These are phyloP conservation scores for Ricinus communis DNA, from an alignment of 345 rosid species.

Conservation along the genomic window DNA sequence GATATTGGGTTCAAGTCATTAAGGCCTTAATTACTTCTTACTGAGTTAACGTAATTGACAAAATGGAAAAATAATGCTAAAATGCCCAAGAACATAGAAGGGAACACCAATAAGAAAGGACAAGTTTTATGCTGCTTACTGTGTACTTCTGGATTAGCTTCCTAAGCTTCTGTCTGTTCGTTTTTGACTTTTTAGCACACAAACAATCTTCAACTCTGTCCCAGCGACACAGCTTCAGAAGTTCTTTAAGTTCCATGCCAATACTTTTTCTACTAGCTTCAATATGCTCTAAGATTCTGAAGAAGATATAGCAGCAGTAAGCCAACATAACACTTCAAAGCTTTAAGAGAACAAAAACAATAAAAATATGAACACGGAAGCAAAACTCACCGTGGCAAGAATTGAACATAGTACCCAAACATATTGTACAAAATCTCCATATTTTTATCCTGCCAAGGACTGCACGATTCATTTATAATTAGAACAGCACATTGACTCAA, in stretches of 20 bases:
- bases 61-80: background rate
- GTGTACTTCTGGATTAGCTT: slow-evolving; percentile 74
- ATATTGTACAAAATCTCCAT: slow-evolving; percentile 71
- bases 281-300: slow-evolving; percentile 66
- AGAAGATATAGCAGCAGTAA: slow-evolving; percentile 20
- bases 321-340: slow-evolving; percentile 16
- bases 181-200: slow-evolving; percentile 55
- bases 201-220: slow-evolving; percentile 57
- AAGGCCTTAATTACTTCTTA: background rate
- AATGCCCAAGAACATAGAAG: slow-evolving; percentile 3
- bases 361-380: background rate
- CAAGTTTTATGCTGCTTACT: slow-evolving; percentile 43
- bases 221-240: slow-evolving; percentile 75
- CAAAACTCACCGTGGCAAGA: slow-evolving; percentile 72
- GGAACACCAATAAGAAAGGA: background rate
- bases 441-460: slow-evolving; percentile 55
- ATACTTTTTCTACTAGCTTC: slow-evolving; percentile 51
- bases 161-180: slow-evolving; percentile 68
- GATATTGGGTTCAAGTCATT: background rate
- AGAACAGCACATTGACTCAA: slow-evolving; percentile 14
- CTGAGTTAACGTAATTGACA: background rate
- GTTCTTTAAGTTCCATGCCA: slow-evolving; percentile 64
- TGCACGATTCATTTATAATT: slow-evolving; percentile 34
- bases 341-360: slow-evolving; percentile 5
- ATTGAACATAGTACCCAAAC: slow-evolving; percentile 81